Percentiles rank a stretch among this genome's conserved stretches.
These are phyloP conservation scores for Suillus ampliporus DNA, from an alignment of 768 basidiomycete species.

Conservation along the genomic window DNA sequence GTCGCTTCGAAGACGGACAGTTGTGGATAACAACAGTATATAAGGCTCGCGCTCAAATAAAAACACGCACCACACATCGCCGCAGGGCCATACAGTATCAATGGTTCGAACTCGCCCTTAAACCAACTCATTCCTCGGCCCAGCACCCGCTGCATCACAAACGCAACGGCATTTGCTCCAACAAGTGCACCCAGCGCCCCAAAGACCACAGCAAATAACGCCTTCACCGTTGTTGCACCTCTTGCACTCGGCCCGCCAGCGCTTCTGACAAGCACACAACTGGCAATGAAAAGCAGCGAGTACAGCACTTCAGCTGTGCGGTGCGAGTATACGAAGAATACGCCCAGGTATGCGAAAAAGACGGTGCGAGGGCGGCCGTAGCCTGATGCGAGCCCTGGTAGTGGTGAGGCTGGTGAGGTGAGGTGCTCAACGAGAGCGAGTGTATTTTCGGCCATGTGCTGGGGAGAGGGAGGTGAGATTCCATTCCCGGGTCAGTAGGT, in stretches of 20 bases:
- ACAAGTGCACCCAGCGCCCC: slow-evolving; percentile 64
- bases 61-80: slow-evolving; percentile 65
- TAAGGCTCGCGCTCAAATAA: not conserved
- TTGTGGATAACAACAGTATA: no score
- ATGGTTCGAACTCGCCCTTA: slow-evolving; percentile 62
- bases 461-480: slow-evolving; percentile 6
- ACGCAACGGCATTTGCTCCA: slow-evolving; percentile 72
- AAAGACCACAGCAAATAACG: slow-evolving; percentile 53
- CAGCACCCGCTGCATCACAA: slow-evolving; percentile 65
- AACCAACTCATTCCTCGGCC: slow-evolving; percentile 89
- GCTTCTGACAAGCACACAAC: slow-evolving; percentile 49
- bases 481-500: slow-evolving; percentile 1
- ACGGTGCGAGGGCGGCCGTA: slow-evolving; percentile 65
- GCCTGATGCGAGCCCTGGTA: slow-evolving; percentile 64
- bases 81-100: slow-evolving; percentile 78
- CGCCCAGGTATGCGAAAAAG: slow-evolving; percentile 75
- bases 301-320: slow-evolving; percentile 72
- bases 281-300: slow-evolving; percentile 50
- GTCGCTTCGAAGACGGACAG: not conserved
- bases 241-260: slow-evolving; percentile 10
- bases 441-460: slow-evolving; percentile 91
- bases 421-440: slow-evolving; percentile 80
- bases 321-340: slow-evolving; percentile 78
- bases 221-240: slow-evolving; percentile 38
- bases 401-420: slow-evolving; percentile 68